Conservation (phyloP, 441 rosid species). For the Geranium incanum region DNA sequence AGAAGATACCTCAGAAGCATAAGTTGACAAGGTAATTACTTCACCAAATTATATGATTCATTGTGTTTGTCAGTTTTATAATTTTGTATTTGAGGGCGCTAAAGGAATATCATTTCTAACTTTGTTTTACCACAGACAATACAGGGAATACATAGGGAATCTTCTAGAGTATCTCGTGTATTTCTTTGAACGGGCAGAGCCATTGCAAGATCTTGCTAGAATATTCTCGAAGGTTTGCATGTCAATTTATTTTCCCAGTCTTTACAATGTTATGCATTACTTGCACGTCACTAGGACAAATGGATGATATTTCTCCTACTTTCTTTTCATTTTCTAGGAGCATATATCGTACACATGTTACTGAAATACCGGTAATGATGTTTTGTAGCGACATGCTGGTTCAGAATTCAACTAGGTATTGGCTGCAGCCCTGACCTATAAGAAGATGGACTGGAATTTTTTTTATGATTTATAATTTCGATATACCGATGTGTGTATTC, state of each 20-base stretch:
- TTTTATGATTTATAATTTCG: neutral
- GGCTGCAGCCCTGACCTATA: neutral
- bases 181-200: slow-evolving; percentile 86
- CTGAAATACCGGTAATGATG: slow-evolving; percentile 7
- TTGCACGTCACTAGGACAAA: neutral
- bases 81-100: neutral
- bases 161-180: slow-evolving; percentile 65
- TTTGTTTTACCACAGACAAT: slow-evolving; percentile 50
- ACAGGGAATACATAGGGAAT: slow-evolving; percentile 71
- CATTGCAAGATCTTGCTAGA: slow-evolving; percentile 89
- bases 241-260: neutral
- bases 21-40: slow-evolving; percentile 56
- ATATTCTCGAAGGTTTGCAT: slow-evolving; percentile 64
- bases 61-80: neutral
- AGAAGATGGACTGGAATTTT: neutral
- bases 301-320: neutral
- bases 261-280: slow-evolving; percentile 5
- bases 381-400: neutral
- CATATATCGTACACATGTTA: neutral
- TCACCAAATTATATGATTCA: neutral
- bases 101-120: neutral
- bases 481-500: neutral
- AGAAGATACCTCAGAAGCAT: slow-evolving; percentile 45
- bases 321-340: slow-evolving; percentile 1
- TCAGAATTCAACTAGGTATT: neutral